Conservation (phyloP, 2,329 filamentous ascomycete genomes). For the Fulvia fulva region DNA sequence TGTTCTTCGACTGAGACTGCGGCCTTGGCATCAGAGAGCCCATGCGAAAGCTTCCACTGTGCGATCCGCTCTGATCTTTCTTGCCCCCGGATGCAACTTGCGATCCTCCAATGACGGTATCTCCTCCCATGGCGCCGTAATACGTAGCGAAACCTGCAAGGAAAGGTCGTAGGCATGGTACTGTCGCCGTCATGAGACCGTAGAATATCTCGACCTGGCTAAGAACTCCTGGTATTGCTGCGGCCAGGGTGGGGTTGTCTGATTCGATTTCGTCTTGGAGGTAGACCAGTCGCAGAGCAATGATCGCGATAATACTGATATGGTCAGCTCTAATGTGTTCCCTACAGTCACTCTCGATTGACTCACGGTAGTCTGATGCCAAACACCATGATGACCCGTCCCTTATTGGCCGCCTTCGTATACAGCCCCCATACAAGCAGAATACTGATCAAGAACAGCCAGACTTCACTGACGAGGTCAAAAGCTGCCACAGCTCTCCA, state of each 20-base stretch:
- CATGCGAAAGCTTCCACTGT: constrained; percentile 7
- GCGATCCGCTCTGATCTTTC: constrained; percentile 4
- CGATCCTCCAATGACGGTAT: constrained; percentile 10
- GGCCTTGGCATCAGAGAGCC: background rate
- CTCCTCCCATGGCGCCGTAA: constrained; percentile 19
- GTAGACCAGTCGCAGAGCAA: constrained; percentile 39
- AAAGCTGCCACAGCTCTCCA: constrained; percentile 40
- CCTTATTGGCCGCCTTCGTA: constrained; percentile 37
- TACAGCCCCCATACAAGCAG: constrained; percentile 40
- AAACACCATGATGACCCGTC: constrained; percentile 40
- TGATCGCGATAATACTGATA: constrained; percentile 39
- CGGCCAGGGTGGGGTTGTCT: constrained; percentile 37
- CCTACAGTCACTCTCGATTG: background rate
- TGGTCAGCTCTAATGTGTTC: constrained; percentile 1
- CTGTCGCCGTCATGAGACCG: constrained; percentile 40
- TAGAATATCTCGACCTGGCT: constrained; percentile 42
- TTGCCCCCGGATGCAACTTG: constrained; percentile 7
- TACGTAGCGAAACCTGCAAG: constrained; percentile 17
- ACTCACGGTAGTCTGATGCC: constrained; percentile 41
- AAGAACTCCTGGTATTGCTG: constrained; percentile 35
- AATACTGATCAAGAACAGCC: constrained; percentile 37
- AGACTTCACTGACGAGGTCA: constrained; percentile 40
- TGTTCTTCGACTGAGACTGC: background rate
- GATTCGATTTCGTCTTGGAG: constrained; percentile 32
- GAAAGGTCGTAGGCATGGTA: constrained; percentile 45